Percentiles rank a stretch among this genome's conserved stretches.
Evolutionary conservation across 2,329 filamentous ascomycete species (phyloP).

Genomic region (Fusarium bulbicola): DNA sequence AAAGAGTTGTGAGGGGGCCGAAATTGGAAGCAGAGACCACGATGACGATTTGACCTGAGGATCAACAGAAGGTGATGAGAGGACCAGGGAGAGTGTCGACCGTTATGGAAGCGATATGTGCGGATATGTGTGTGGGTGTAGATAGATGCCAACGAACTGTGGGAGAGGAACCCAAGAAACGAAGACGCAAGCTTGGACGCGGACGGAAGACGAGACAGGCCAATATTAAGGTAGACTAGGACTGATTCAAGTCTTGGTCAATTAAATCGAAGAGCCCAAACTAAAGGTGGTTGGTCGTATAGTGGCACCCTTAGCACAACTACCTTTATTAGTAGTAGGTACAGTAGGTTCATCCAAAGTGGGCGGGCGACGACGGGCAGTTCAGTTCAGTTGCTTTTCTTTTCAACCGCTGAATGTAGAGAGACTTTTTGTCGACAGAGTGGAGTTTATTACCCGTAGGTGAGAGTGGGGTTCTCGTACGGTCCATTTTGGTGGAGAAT

Average conservation of each 20-base stretch:
- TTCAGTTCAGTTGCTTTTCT: not conserved
- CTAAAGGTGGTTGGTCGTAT: slow-evolving; percentile 37
- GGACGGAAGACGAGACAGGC: slow-evolving; percentile 10
- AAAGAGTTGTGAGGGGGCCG: not conserved
- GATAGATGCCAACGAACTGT: slow-evolving; percentile 22
- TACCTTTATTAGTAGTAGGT: not conserved
- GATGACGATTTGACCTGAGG: not conserved
- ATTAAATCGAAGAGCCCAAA: not conserved
- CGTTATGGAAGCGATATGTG: slow-evolving; percentile 14
- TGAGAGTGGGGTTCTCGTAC: slow-evolving; percentile 22
- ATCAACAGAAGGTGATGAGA: not conserved
- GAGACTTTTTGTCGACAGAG: slow-evolving; percentile 34
- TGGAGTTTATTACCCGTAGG: slow-evolving; percentile 15
- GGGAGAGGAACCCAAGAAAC: slow-evolving; percentile 18
- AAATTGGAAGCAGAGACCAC: not conserved
- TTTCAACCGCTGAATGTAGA: slow-evolving; percentile 19
- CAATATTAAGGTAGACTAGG: not conserved
- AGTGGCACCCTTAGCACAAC: slow-evolving; percentile 15
- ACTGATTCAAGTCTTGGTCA: not conserved
- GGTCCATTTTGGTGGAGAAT: slow-evolving; percentile 8
- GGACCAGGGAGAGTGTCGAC: not conserved
- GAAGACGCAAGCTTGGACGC: not conserved
- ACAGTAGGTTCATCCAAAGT: not conserved
- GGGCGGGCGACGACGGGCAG: not conserved
- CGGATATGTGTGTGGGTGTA: not conserved